Percentiles rank a stretch among this genome's conserved stretches.
These are phyloP conservation scores for Karstenula rhodostoma DNA, from an alignment of 2,329 filamentous ascomycete species.

Conservation along the genomic window DNA sequence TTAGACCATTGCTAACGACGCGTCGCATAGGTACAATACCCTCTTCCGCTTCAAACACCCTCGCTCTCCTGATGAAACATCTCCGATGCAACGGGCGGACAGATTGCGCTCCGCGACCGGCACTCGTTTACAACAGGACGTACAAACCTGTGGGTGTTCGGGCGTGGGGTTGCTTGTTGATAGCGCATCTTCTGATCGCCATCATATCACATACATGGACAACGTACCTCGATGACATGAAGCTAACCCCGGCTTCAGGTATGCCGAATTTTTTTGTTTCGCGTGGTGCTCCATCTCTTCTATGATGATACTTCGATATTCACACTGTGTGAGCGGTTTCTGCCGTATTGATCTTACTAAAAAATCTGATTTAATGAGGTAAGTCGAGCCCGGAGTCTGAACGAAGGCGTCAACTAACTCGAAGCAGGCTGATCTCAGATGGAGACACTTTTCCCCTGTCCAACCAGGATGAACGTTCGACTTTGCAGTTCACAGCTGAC, in stretches of 20 bases:
- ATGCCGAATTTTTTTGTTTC: conserved; percentile 32
- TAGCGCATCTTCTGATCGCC: conserved; percentile 70
- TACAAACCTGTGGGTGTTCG: conserved; percentile 70
- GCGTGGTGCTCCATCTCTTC: conserved; percentile 54
- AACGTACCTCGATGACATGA: conserved; percentile 7
- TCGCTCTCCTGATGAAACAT: conserved; percentile 62
- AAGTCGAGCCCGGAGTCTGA: conserved; percentile 25
- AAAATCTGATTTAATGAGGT: conserved; percentile 79
- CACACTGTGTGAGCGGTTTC: conserved; percentile 71
- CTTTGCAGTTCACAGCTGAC: conserved; percentile 34
- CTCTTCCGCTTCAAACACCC: conserved; percentile 27
- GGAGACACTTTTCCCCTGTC: conserved; percentile 32
- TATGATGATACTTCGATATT: conserved; percentile 72
- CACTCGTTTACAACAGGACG: conserved; percentile 63
- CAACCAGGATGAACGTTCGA: conserved; percentile 19
- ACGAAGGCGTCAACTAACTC: conserved; percentile 30
- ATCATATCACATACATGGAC: conserved; percentile 18
- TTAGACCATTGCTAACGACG: conserved; percentile 36
- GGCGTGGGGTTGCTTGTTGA: conserved; percentile 69
- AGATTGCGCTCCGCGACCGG: conserved; percentile 63
- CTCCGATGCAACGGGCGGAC: conserved; percentile 74
- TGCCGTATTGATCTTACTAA: conserved; percentile 65
- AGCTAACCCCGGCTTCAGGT: conserved; percentile 34
- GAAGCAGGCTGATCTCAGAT: conserved; percentile 49
- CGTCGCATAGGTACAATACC: conserved; percentile 43